A percentile compares a stretch with the other conserved stretches of the same genome.
These are phyloP conservation scores for Ettlia oleoabundans DNA, from an alignment of 139 green algal species.

Conservation along the genomic window DNA sequence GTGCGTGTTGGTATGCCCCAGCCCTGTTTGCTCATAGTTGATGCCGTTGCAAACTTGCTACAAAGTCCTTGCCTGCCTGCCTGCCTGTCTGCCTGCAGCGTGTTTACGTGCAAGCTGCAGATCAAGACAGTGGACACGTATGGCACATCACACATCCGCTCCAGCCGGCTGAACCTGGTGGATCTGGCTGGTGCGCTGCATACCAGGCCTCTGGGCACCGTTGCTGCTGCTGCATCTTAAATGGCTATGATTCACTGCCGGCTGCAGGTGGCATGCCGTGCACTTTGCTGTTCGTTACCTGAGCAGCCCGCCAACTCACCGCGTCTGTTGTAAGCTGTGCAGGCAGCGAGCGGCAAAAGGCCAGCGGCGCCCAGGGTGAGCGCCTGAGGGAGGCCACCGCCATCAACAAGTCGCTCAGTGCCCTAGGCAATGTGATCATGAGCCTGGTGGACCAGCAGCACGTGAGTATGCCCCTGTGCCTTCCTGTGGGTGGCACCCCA, in stretches of 20 bases:
- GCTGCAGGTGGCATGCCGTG: no score
- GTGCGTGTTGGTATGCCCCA: not conserved
- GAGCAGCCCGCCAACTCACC: no score
- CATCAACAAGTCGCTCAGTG: conserved; percentile 92
- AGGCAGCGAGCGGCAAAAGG: conserved; percentile 89
- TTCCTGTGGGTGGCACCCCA: no score
- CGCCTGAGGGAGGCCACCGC: conserved; percentile 91
- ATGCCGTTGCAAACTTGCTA: not conserved
- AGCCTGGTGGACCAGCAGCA: conserved; percentile 79
- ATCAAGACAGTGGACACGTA: conserved; percentile 43
- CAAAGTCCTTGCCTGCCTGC: no score
- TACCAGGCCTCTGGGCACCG: not conserved
- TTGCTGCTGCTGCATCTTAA: not conserved
- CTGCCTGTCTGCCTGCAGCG: conserved; percentile 28
- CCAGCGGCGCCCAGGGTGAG: conserved; percentile 76
- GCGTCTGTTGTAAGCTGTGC: not conserved
- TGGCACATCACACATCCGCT: conserved; percentile 69
- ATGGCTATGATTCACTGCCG: not conserved
- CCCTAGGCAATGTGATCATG: conserved; percentile 93
- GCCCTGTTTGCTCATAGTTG: not conserved
- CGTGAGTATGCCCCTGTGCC: no score
- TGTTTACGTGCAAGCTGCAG: conserved; percentile 86
- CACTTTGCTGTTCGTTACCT: no score
- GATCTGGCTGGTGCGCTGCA: conserved; percentile 84
- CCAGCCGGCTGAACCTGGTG: conserved; percentile 89